Conservation (phyloP, 345 rosid species). For the Nephelium lappaceum region DNA sequence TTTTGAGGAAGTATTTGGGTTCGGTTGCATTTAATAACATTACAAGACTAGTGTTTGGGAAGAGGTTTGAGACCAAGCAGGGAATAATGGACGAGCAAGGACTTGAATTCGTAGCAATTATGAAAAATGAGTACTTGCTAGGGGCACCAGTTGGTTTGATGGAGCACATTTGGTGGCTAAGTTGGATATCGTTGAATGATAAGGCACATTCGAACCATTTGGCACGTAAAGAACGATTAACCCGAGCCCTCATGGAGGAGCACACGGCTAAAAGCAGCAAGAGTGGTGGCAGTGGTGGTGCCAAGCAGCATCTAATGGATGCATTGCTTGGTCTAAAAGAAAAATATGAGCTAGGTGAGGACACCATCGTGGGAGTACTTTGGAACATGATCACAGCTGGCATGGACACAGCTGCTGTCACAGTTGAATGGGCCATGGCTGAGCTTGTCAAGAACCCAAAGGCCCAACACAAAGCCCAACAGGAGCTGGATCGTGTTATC, state of each 20-base stretch:
- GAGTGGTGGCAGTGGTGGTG: background rate
- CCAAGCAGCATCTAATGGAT: constrained; percentile 37
- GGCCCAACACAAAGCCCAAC: constrained; percentile 33
- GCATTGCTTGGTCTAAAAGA: constrained; percentile 31
- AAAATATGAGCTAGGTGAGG: constrained; percentile 28
- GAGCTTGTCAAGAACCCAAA: constrained; percentile 40
- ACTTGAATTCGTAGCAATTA: constrained; percentile 30
- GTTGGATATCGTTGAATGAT: constrained; percentile 31
- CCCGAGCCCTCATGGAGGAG: constrained; percentile 32
- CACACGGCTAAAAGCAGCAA: background rate
- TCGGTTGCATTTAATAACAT: constrained; percentile 32
- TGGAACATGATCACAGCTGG: constrained; percentile 62
- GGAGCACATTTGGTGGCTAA: constrained; percentile 39
- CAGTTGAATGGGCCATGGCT: constrained; percentile 55
- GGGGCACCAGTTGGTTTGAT: constrained; percentile 22
- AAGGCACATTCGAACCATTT: constrained; percentile 17
- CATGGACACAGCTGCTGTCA: constrained; percentile 43
- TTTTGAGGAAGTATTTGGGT: constrained; percentile 34
- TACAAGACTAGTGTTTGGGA: constrained; percentile 34
- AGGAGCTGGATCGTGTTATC: constrained; percentile 23
- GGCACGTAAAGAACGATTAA: constrained; percentile 28
- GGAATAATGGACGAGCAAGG: constrained; percentile 19
- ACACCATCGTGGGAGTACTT: constrained; percentile 43
- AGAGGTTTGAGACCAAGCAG: constrained; percentile 28
- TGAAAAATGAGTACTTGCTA: constrained; percentile 25